Base-by-base conservation (phyloP, 2,329 filamentous ascomycete genomes). In the Arthrobotrys conoides region DNA sequence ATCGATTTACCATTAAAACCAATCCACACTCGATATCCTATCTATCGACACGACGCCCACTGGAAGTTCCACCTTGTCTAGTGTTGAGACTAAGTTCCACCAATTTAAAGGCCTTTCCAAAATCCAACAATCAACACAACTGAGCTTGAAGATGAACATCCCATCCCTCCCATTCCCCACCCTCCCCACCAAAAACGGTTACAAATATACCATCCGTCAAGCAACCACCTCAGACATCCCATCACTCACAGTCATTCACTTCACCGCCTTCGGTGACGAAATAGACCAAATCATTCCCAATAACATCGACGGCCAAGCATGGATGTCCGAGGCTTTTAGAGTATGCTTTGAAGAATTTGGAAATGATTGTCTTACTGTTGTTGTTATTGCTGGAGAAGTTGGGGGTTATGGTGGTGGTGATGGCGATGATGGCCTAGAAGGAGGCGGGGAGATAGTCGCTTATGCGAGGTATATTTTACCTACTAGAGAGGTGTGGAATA, bases 271-370 rank as follows among this genome's bases (percentile, higher is more conserved):
- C 14, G 70, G 61, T 0, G 22, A 16, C 12, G 61, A 66, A 20
- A 0, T 65, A 5, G 61, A 59, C 9, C 30, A 59, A 24, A 38
- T 41, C 48, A 61, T 73, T 3, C 70, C 70, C 24, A 67, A 66
- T 24, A 61, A 73, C 36, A 1, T 10, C 0, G 70, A 73, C 38
- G 70, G 70, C 12, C 16, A 18, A 16, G 33, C 20, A 24, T 73
- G 70, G 70, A 48, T 73, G 22, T 46, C 48, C 20, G 70, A 73
- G 46, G 61, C 70, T 4, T 67, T 66, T 51, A 9, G 70, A 27
- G 49, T 73, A 12, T 73, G 70, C 33, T 66, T 66, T 22, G 70
- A 73, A 33, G 70, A 73, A 8, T 73, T 73, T 38, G 30, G 10
- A 4, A 9, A 61, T 1, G 14, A 59, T 30, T 73, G 70, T 36